A percentile compares a stretch with the other conserved stretches of the same genome.
Conservation (phyloP, 2,329 filamentous ascomycete genomes). For the Calycina herbarum region DNA sequence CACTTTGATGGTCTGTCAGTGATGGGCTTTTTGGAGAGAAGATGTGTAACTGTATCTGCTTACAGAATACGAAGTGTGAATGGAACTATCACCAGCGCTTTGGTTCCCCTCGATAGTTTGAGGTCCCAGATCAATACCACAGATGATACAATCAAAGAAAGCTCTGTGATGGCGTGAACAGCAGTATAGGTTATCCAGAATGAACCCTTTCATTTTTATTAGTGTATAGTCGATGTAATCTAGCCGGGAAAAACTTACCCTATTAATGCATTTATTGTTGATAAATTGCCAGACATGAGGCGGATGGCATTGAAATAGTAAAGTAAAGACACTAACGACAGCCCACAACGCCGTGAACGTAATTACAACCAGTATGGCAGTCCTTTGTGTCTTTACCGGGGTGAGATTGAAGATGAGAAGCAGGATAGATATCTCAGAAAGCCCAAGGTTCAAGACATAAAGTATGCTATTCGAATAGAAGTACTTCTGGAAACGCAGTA, state of each 20-base stretch:
- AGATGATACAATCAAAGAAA: slow-evolving; percentile 3
- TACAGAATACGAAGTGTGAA: slow-evolving; percentile 12
- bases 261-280: slow-evolving; percentile 10
- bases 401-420: slow-evolving; percentile 7
- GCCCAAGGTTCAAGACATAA: slow-evolving; percentile 8
- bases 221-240: not conserved
- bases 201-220: slow-evolving; percentile 1
- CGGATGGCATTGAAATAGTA: slow-evolving; percentile 8
- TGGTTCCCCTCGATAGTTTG: slow-evolving; percentile 5
- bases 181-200: slow-evolving; percentile 7
- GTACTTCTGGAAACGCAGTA: slow-evolving; percentile 8
- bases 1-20: slow-evolving; percentile 6
- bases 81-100: slow-evolving; percentile 1
- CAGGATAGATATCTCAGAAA: slow-evolving; percentile 9
- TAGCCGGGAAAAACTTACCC: not conserved
- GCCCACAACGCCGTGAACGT: slow-evolving; percentile 4
- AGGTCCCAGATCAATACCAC: slow-evolving; percentile 10
- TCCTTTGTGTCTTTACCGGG: slow-evolving; percentile 1
- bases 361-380: not conserved
- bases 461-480: not conserved
- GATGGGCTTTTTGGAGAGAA: not conserved
- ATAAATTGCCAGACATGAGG: slow-evolving; percentile 10
- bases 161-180: slow-evolving; percentile 7
- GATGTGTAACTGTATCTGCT: slow-evolving; percentile 2
- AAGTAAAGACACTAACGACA: slow-evolving; percentile 3